Base-by-base conservation (phyloP, 768 basidiomycete genomes). In the Chalciporus piperatus region DNA sequence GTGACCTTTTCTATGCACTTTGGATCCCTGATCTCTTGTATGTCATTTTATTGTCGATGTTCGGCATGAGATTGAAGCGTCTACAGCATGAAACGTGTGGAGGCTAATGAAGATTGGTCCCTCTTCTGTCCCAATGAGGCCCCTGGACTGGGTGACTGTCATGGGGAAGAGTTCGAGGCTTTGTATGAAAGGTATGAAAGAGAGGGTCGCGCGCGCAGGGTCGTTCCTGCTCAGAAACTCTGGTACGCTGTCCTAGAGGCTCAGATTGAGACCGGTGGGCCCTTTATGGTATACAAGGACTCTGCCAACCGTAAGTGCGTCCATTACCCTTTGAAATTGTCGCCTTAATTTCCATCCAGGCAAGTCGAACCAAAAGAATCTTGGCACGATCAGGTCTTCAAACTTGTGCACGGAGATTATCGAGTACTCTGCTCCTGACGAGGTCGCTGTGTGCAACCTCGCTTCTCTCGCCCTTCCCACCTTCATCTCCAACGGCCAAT, bases 221-320 rank as follows among this genome's bases (percentile, higher is more conserved):
- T 81, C 16, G 74, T 99, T 57, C 84, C 92, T 41, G 97, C 97
- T 3, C 97, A 98, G 71, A 98, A 98, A 73, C 81, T 99, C 33
- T 99, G 97, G 96, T 98, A 96, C 67, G 93, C 94, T 30, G 85
- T 98, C 59, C 76, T 98, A 37, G 97, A 98, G 64, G 85, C 94
- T 12, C 97, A 99, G 72, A 93, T 96, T 59, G 96, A 99, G 74
- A 99, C 97, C 1, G 97, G 97, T 45, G 88, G 87, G n/a, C 97
- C 97, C 0, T 99, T 98, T 77, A 98, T 98, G 92, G 77, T 92
- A 23, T 99, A 98, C 81, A 99, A 99, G 76, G 96, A 98, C 65
- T 81, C 92, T 37, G 87, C 89, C 52, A 99, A 99, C 69, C 72
- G 92, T 94, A 61, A 48, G 87, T 73, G 1, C 11, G 16, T 10